Percentiles rank a stretch among this genome's conserved stretches.
phyloP scores from a whole-genome alignment of 495 filamentous ascomycete species.

The Penicillium alfredii region DNA sequence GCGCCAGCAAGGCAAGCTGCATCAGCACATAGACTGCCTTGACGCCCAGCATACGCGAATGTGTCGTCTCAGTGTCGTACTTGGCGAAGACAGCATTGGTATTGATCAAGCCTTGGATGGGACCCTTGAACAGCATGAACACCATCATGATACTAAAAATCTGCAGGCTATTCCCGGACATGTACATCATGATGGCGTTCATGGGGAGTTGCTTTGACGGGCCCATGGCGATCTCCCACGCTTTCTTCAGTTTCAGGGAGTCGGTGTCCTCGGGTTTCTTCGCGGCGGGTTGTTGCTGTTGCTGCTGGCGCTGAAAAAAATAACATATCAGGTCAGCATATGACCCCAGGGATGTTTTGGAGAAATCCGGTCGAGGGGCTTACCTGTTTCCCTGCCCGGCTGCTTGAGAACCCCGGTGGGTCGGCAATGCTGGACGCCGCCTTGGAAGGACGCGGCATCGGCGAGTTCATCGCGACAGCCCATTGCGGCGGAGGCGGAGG shows the following conservation, averaged over 20 bases:
- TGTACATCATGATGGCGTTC: constrained; percentile 99
- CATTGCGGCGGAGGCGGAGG: constrained; percentile 65
- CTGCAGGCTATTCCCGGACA: constrained; percentile 97
- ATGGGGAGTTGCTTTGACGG: constrained; percentile 93
- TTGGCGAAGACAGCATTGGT: constrained; percentile 77
- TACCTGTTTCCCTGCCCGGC: constrained; percentile 41
- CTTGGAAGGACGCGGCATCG: constrained; percentile 51
- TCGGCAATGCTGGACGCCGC: constrained; percentile 65
- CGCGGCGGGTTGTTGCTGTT: constrained; percentile 30
- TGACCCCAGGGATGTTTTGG: not conserved
- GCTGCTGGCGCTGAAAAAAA: constrained; percentile 26
- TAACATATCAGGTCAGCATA: constrained; percentile 6
- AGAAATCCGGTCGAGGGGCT: constrained; percentile 4
- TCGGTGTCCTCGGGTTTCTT: constrained; percentile 73
- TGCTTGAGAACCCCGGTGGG: constrained; percentile 76
- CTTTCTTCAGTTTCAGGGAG: constrained; percentile 93
- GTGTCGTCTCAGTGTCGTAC: constrained; percentile 81
- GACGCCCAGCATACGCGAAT: constrained; percentile 62
- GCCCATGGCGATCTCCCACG: constrained; percentile 94
- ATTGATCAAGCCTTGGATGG: constrained; percentile 73
- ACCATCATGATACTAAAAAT: constrained; percentile 99
- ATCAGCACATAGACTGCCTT: constrained; percentile 82
- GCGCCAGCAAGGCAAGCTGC: constrained; percentile 72
- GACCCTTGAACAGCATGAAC: constrained; percentile 96
- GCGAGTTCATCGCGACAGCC: constrained; percentile 68